Conservation (phyloP, 768 basidiomycete species). For the Phylloporus sp. region DNA sequence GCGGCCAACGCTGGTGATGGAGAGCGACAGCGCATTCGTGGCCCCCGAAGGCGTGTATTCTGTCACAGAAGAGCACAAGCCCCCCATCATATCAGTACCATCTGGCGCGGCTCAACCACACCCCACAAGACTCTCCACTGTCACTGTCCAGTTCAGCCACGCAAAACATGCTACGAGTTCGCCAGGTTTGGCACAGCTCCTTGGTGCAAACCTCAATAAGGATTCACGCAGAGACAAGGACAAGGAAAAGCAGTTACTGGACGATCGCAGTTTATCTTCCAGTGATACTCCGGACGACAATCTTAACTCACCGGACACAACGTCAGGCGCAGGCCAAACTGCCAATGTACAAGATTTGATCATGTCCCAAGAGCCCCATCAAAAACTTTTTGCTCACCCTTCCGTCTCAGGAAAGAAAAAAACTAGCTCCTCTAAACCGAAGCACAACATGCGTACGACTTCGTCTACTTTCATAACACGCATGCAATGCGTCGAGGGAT, state of each 20-base stretch:
- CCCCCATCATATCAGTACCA: conserved; percentile 43
- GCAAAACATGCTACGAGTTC: conserved; percentile 44
- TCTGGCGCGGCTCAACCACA: conserved; percentile 36
- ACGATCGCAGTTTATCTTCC: conserved; percentile 76
- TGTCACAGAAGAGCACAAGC: conserved; percentile 82
- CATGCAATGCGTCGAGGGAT: conserved; percentile 75
- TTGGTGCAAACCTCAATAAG: conserved; percentile 54
- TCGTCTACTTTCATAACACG: conserved; percentile 91
- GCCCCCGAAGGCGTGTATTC: conserved; percentile 90
- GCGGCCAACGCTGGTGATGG: conserved; percentile 42
- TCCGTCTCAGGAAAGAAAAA: conserved; percentile 54
- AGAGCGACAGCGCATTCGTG: conserved; percentile 81
- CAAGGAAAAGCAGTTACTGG: conserved; percentile 34
- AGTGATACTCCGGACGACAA: conserved; percentile 71
- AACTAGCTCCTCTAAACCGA: conserved; percentile 65
- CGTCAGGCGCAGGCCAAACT: conserved; percentile 21
- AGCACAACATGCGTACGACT: conserved; percentile 86
- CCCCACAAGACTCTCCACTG: conserved; percentile 61
- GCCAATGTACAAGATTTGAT: conserved; percentile 34
- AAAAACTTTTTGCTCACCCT: conserved; percentile 59
- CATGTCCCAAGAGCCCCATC: conserved; percentile 33
- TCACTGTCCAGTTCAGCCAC: conserved; percentile 60
- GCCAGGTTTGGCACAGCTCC: conserved; percentile 65
- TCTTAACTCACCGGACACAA: conserved; percentile 40
- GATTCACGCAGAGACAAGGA: conserved; percentile 56